Percentiles rank a stretch among this genome's conserved stretches.
Evolutionary conservation across 345 rosid genomes (phyloP).

Genomic region (Corymbia maculata): DNA sequence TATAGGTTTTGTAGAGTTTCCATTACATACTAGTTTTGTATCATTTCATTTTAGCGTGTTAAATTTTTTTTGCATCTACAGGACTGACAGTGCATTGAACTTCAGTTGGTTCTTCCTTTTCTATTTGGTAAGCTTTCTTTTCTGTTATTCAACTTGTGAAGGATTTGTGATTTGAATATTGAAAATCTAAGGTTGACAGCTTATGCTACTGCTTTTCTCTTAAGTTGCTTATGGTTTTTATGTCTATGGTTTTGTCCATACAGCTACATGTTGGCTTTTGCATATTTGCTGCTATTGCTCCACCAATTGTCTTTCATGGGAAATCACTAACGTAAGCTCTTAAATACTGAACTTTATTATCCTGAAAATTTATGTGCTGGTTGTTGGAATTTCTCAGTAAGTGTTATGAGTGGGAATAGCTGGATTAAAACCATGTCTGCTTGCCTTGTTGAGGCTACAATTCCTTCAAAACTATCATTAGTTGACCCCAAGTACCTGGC

Average conservation of each 20-base stretch:
- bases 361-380: not conserved
- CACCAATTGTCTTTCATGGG: constrained; percentile 94
- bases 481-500: not conserved
- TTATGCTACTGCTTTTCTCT: not conserved
- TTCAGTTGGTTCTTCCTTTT: constrained; percentile 93
- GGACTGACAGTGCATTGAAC: constrained; percentile 97
- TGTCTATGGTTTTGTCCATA: not conserved
- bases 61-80: constrained; percentile 18
- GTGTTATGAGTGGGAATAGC: not conserved
- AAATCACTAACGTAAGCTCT: constrained; percentile 89
- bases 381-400: not conserved
- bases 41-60: not conserved
- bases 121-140: constrained; percentile 67
- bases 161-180: not conserved
- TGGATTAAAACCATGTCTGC: not conserved
- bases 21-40: not conserved
- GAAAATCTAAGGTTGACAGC: not conserved
- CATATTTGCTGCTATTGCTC: constrained; percentile 97
- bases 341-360: not conserved
- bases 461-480: not conserved
- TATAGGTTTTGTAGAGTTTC: not conserved
- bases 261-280: constrained; percentile 95
- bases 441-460: not conserved
- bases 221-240: not conserved
- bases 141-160: not conserved